Evolutionary conservation across 768 basidiomycete genomes (phyloP), one percentile per base, ranked within the genome.

Genomic region (Amylocystis lapponica): DNA sequence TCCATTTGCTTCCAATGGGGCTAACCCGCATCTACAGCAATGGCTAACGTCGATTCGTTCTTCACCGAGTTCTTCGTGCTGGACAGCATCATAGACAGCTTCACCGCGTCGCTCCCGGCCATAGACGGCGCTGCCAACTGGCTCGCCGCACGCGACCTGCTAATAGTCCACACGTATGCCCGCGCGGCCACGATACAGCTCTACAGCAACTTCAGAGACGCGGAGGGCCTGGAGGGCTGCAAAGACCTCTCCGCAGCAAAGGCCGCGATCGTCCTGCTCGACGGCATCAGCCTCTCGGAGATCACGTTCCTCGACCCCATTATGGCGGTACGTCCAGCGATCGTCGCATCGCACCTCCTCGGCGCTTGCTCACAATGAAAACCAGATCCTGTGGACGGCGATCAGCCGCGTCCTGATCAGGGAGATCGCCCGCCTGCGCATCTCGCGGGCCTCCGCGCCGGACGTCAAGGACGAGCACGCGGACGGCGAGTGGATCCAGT

Each of bases 301-400:
- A 17, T 46, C 12, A 42, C 35, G 21, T 56, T 46, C 40, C 32
- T 59, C 2, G 57, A 62, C 29, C 52, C 57, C 1, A 42, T 60
- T 22, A 39, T 59, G 39, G 59, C 58, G n/a, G 58, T 62, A 43
- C 50, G 58, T 32, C 2, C n/a, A n/a, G n/a, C n/a, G n/a, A n/a
- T n/a, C n/a, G n/a, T 22, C 13, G 20, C 19, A n/a, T 29, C 12
- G 36, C 14, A 11, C 16, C n/a, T 17, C 9, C 27, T 20, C 19
- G 12, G 12, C 9, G n/a, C 16, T 4, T 34, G 17, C n/a, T 17
- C 14, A 46, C 20, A 10, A 16, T 41, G 41, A 33, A n/a, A 13
- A 7, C 25, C 36, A 54, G 52, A 50, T 54, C 23, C 32, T 54
- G 11, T 54, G 52, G 52, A 48, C 52, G 31, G 49, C 46, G 3